Evolutionary conservation across 305 asterid species (phyloP), one percentile per base, ranked within the genome.

Genomic region (Coffea humblotiana): DNA sequence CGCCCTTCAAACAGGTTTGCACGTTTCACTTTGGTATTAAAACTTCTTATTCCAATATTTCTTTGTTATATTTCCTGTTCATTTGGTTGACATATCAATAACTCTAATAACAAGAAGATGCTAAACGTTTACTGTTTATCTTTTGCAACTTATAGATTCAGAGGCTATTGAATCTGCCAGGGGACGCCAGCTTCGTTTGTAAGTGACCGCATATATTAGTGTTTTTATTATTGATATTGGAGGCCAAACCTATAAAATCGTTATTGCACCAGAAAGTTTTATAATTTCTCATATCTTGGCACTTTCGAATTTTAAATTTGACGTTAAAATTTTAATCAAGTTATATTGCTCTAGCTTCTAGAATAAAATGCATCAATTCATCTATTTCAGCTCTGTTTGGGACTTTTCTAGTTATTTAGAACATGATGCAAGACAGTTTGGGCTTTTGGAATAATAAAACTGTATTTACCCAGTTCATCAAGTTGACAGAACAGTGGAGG

Each of bases 101-200:
- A 18, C 48, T 51, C 47, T 66, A 40, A 35, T 70, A 74, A 75
- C 51, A 43, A 70, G 65, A 71, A 72, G 71, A 68, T 54, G 65
- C 65, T 72, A 74, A 72, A 72, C 27, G 32, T 72, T 49, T 74
- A 76, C 76, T 74, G 16, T 77, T 54, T 84, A 49, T 85, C 72
- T 82, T 83, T 87, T 82, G 76, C 60, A 75, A 80, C 77, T 66
- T 85, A 85, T 93, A 94, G 99, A 96, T 77, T 86, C 94, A 4
- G 99, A 93, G 88, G 99, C 99, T 82, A 84, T 84, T 84, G 86
- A 88, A 87, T 88, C 80, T 85, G 99, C 99, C 47, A 86, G 74
- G 82, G 98, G 98, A 54, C 98, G 98, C 74, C 95, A 89, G 85
- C 87, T 96, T 83, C 98, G 91, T 56, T 96, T 94, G 99, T 96